Evolutionary conservation across 108 stramenopile genomes (phyloP), one percentile per base, ranked within the genome.

Genomic region (Conticribra weissflogii): DNA sequence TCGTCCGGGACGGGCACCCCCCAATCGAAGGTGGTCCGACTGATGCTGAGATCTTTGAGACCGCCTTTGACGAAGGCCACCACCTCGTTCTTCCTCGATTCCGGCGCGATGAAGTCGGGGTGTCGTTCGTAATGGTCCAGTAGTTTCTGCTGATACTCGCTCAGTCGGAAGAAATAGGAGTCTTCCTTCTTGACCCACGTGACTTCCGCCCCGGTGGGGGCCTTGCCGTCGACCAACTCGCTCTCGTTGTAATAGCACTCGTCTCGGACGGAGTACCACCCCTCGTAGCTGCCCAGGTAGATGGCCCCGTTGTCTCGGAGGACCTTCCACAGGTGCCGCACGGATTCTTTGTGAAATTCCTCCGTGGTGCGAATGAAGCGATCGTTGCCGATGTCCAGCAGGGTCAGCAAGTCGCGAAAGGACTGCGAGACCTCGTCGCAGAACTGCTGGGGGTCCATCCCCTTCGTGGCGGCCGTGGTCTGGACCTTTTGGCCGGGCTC

Each of bases 401-500:
- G 55, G 0, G 69, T 68, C 66, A 94, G 86, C 53, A 99, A 70
- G 18, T 90, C 94, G 58, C 87, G 85, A 68, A 98, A 98, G 49
- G 66, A 77, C 31, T 64, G 53, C 17, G 86, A 86, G 3, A 96
- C 89, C n/a, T 79, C 81, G 62, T 96, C 91, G 51, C 86, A 89
- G 74, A 97, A 98, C 32, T 80, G 77, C 69, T 92, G 84, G 3
- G 97, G 94, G 18, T 85, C 73, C 52, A 87, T 56, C 22, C 91
- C 93, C 56, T 64, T 67, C 22, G 84, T 86, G 24, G 68, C 72
- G 14, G 97, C 97, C 28, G 91, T 88, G 61, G 88, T 84, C 74
- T 96, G 87, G 33, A 98, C 97, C 79, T 98, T 98, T 85, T 95
- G 96, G 0, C 98, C 98, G 61, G 98, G 98, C 81, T 99, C 98